Conservation (phyloP, 768 basidiomycete species). For the Gloeostereum incarnatum region DNA sequence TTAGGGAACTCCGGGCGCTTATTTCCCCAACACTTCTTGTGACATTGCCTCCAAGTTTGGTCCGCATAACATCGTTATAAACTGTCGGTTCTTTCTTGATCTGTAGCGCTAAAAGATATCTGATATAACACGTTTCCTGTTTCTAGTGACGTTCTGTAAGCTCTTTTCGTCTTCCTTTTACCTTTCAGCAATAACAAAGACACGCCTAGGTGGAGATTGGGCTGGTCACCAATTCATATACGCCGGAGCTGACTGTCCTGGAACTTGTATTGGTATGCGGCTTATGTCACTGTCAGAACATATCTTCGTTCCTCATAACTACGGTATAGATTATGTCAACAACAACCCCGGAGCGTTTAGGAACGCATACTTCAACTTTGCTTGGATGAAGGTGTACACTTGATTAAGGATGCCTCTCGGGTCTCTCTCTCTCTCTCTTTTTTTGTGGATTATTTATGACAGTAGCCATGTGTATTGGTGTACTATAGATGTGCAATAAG, state of each 20-base stretch:
- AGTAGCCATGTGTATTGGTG: too few relatives aligned
- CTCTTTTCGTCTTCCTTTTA: constrained; percentile 1
- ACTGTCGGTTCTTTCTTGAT: constrained; percentile 15
- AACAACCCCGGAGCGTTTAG: constrained; percentile 50
- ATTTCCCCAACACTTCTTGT: constrained; percentile 52
- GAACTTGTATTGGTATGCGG: constrained; percentile 38
- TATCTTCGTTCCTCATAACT: background rate
- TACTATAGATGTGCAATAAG: too few relatives aligned
- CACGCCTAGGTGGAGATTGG: constrained; percentile 38
- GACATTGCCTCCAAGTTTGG: constrained; percentile 47
- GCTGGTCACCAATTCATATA: constrained; percentile 34
- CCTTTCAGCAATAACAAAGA: constrained; percentile 1
- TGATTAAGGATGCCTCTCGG: too few relatives aligned
- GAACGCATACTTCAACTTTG: constrained; percentile 59
- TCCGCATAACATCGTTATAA: constrained; percentile 54
- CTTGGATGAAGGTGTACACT: constrained; percentile 31
- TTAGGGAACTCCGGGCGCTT: constrained; percentile 48
- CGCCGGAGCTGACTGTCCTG: constrained; percentile 36
- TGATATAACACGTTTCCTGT: background rate
- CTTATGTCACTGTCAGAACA: background rate
- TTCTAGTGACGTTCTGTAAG: constrained; percentile 23
- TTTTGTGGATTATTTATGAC: too few relatives aligned
- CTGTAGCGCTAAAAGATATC: background rate
- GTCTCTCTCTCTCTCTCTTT: too few relatives aligned
- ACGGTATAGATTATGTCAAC: constrained; percentile 39